These are phyloP conservation scores for Salvia miltiorrhiza DNA, from an alignment of 257 asterid genomes.

Conservation along the genomic window DNA sequence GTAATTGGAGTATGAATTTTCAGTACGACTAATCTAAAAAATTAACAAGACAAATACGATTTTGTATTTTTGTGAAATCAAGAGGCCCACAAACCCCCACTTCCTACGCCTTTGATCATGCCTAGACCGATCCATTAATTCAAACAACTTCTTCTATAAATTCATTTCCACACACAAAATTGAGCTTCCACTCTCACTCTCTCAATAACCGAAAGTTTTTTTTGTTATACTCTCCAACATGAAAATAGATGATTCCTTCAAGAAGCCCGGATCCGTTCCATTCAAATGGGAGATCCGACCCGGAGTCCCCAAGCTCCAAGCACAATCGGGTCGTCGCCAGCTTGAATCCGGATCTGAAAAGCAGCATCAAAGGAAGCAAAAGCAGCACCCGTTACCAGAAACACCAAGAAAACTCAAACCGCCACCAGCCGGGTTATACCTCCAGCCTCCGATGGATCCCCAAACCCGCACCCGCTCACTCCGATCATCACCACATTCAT, in stretches of 20 bases:
- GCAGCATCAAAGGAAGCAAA: slow-evolving; percentile 19
- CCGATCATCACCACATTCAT: slow-evolving; percentile 30
- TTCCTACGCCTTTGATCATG: slow-evolving; percentile 65
- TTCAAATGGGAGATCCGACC: slow-evolving; percentile 95
- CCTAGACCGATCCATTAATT: slow-evolving; percentile 23
- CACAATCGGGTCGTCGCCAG: slow-evolving; percentile 2
- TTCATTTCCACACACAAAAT: background rate
- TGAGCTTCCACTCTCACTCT: background rate
- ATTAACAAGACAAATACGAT: background rate
- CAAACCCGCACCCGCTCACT: slow-evolving; percentile 24
- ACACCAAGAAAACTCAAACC: slow-evolving; percentile 50
- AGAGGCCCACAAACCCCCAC: slow-evolving; percentile 43
- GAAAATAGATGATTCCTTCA: slow-evolving; percentile 59
- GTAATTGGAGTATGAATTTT: no score
- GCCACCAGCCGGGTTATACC: slow-evolving; percentile 53
- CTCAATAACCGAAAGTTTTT: background rate
- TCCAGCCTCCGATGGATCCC: slow-evolving; percentile 33
- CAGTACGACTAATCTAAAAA: background rate
- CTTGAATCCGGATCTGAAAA: background rate
- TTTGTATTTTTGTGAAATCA: background rate
- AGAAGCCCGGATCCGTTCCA: slow-evolving; percentile 64
- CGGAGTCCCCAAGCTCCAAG: slow-evolving; percentile 60
- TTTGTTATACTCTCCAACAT: background rate
- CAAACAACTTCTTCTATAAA: slow-evolving; percentile 10
- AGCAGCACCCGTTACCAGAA: slow-evolving; percentile 16